Conservation (phyloP, 805 yeast genomes). For the Dipodascus geniculatus region DNA sequence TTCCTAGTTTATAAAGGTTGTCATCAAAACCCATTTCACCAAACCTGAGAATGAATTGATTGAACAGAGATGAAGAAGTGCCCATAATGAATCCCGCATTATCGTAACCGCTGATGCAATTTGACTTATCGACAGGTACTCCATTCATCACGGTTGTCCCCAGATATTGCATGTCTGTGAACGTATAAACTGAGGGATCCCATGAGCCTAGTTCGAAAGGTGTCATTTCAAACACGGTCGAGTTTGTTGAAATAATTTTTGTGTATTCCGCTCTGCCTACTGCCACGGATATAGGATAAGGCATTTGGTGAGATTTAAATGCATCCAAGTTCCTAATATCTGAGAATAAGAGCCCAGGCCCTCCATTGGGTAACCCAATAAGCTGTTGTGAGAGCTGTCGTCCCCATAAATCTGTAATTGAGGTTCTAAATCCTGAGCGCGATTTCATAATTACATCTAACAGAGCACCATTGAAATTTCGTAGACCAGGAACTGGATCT, state of each 20-base stretch:
- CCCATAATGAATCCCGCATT: slow-evolving; percentile 2
- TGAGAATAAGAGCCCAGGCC: slow-evolving; percentile 44
- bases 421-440: slow-evolving; percentile 55
- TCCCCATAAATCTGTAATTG: slow-evolving; percentile 74
- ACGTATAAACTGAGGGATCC: slow-evolving; percentile 62
- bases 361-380: slow-evolving; percentile 41
- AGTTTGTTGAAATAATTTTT: slow-evolving; percentile 40
- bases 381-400: slow-evolving; percentile 54
- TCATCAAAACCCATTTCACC: neutral
- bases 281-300: slow-evolving; percentile 48
- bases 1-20: neutral
- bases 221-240: slow-evolving; percentile 39
- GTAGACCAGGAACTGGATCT: slow-evolving; percentile 39
- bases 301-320: slow-evolving; percentile 47
- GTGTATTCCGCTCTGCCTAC: slow-evolving; percentile 33
- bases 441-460: slow-evolving; percentile 23
- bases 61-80: slow-evolving; percentile 22
- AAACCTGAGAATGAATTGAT: slow-evolving; percentile 10
- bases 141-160: slow-evolving; percentile 60
- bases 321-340: slow-evolving; percentile 44
- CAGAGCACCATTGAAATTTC: neutral
- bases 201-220: slow-evolving; percentile 79
- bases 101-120: slow-evolving; percentile 34
- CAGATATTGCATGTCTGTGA: slow-evolving; percentile 51
- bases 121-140: slow-evolving; percentile 29